Evolutionary conservation across 306 rosid species (phyloP).

Genomic region (Cicer cuneatum): DNA sequence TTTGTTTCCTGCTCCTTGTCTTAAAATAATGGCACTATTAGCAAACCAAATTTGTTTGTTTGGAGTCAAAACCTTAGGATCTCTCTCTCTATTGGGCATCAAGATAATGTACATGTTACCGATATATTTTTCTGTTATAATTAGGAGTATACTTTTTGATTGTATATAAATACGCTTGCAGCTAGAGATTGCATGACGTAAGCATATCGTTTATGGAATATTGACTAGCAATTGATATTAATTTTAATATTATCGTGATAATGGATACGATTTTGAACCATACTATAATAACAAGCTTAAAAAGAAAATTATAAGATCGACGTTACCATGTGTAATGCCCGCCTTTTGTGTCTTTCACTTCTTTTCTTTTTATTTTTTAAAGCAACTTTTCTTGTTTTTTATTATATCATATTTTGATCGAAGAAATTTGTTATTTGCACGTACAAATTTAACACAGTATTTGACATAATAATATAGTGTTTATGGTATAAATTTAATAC

Average conservation of each 20-base stretch:
- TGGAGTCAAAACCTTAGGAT: constrained; percentile 29
- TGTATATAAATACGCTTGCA: constrained; percentile 20
- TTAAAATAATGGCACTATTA: constrained; percentile 20
- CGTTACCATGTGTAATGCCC: constrained; percentile 38
- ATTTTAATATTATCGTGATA: not conserved
- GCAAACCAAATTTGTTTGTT: constrained; percentile 36
- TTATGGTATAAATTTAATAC: too few relatives aligned
- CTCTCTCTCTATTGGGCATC: constrained; percentile 14
- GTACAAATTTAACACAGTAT: too few relatives aligned
- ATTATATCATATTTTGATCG: too few relatives aligned
- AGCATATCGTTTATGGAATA: constrained; percentile 46
- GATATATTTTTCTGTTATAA: constrained; percentile 3
- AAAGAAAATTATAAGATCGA: constrained; percentile 6
- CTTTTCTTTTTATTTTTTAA: not conserved
- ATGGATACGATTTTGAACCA: constrained; percentile 30
- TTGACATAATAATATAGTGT: too few relatives aligned
- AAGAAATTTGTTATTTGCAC: too few relatives aligned
- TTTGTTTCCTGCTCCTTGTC: constrained; percentile 9
- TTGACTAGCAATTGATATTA: constrained; percentile 4
- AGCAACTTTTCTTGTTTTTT: not conserved
- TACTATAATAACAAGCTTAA: constrained; percentile 12
- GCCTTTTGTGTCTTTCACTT: constrained; percentile 9
- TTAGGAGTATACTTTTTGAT: not conserved
- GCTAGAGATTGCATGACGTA: constrained; percentile 47
- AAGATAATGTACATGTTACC: constrained; percentile 22